A percentile compares a stretch with the other conserved stretches of the same genome.
phyloP scores from a whole-genome alignment of 2,329 filamentous ascomycete species.

The Zalaria sp. region DNA sequence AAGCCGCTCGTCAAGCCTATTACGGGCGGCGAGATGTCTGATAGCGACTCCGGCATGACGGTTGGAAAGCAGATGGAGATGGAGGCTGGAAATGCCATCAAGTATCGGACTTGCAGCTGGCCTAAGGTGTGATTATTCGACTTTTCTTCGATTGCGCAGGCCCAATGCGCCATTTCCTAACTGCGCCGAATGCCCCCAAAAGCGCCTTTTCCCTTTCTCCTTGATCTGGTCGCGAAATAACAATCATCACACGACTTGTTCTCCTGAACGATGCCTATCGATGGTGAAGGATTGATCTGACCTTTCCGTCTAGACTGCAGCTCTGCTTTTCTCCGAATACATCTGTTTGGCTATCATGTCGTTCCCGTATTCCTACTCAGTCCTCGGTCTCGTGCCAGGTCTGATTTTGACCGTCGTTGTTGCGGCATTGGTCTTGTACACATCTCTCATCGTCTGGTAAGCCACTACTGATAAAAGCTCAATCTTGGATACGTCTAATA shows the following conservation, averaged over 20 bases:
- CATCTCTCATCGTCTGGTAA: conserved; percentile 52
- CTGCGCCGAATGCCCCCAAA: neutral
- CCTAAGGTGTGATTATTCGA: conserved; percentile 48
- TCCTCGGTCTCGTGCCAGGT: conserved; percentile 75
- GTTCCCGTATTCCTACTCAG: conserved; percentile 83
- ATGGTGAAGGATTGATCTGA: neutral
- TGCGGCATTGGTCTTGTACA: conserved; percentile 70
- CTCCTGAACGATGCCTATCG: neutral
- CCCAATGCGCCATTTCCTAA: neutral
- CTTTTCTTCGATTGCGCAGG: neutral
- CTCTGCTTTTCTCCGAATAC: conserved; percentile 84
- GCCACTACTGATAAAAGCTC: conserved; percentile 11
- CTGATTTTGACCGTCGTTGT: conserved; percentile 71
- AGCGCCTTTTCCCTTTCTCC: neutral
- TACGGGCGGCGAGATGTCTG: conserved; percentile 7
- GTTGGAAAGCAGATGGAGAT: conserved; percentile 57
- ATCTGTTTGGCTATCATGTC: conserved; percentile 92
- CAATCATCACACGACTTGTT: no score
- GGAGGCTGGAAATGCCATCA: conserved; percentile 66
- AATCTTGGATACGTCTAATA: neutral
- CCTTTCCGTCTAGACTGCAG: conserved; percentile 50
- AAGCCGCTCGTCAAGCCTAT: conserved; percentile 21
- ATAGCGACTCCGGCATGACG: conserved; percentile 26
- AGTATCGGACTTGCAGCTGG: conserved; percentile 91
- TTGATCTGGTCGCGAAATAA: neutral